phyloP scores from a whole-genome alignment of 495 filamentous ascomycete species.

The Usnea hakonensis region DNA sequence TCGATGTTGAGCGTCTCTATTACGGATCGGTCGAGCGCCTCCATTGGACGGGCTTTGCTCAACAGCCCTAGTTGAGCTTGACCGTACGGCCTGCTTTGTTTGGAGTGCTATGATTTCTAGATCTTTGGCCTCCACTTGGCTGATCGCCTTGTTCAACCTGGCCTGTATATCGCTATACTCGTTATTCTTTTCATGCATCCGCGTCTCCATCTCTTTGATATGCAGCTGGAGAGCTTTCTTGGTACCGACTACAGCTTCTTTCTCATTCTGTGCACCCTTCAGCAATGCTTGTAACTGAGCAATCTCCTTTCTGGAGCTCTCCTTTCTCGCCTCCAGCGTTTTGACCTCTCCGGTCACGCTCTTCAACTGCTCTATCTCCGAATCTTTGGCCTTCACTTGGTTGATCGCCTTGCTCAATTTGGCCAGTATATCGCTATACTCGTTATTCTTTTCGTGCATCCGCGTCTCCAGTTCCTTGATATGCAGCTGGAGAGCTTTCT shows the following conservation, averaged over 20 bases:
- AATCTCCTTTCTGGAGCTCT: background rate
- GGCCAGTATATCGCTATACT: background rate
- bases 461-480: slow-evolving; percentile 1
- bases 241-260: background rate
- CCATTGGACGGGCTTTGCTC: background rate
- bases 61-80: background rate
- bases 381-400: background rate
- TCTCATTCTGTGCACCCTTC: background rate
- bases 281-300: background rate
- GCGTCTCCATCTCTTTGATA: background rate
- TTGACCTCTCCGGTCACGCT: background rate
- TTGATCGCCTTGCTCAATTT: background rate
- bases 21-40: background rate
- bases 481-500: background rate
- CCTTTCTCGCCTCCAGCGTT: slow-evolving; percentile 4
- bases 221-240: slow-evolving; percentile 1
- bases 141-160: background rate
- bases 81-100: background rate
- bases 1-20: background rate
- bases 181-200: background rate
- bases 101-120: background rate
- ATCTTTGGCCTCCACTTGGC: background rate
- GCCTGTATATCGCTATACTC: background rate
- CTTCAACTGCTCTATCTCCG: background rate
- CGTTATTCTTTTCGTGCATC: background rate